Conservation (phyloP, 2,329 filamentous ascomycete species). For the Calonectria pteridis region DNA sequence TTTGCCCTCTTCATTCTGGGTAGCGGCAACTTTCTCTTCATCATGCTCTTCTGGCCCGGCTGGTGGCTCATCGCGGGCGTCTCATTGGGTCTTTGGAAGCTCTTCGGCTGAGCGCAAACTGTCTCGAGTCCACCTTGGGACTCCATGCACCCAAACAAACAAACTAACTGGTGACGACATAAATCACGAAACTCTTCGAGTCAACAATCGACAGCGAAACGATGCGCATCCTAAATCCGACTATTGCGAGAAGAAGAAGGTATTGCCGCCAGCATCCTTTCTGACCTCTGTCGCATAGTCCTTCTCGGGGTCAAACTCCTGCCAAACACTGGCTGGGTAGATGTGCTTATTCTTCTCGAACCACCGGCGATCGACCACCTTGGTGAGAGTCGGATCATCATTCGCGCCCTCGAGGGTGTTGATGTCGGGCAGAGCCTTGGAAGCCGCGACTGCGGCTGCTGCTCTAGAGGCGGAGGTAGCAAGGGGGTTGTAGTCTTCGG, state of each 20-base stretch:
- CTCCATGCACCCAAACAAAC: constrained; percentile 22
- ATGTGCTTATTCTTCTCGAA: constrained; percentile 99
- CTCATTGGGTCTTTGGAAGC: constrained; percentile 50
- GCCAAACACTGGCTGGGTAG: constrained; percentile 95
- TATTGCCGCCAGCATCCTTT: constrained; percentile 89
- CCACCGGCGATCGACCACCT: constrained; percentile 96
- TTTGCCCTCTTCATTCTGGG: constrained; percentile 65
- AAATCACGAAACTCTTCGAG: not conserved
- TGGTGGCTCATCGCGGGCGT: constrained; percentile 62
- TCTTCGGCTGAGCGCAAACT: constrained; percentile 48
- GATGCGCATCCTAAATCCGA: constrained; percentile 11
- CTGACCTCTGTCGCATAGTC: constrained; percentile 84
- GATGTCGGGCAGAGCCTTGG: constrained; percentile 58
- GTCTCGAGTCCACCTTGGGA: constrained; percentile 17
- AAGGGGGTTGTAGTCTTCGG: constrained; percentile 33
- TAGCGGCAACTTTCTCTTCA: constrained; percentile 60
- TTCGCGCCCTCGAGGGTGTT: constrained; percentile 77
- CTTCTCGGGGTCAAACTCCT: constrained; percentile 91
- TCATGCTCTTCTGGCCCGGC: constrained; percentile 69
- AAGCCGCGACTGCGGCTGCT: constrained; percentile 45
- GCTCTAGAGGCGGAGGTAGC: constrained; percentile 51
- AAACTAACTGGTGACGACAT: constrained; percentile 16
- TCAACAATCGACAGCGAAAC: constrained; percentile 12
- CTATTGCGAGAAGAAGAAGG: constrained; percentile 83
- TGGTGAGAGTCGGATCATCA: constrained; percentile 86